These are phyloP conservation scores for Didymella sp. DNA, from an alignment of 2,329 filamentous ascomycete species.

Conservation along the genomic window DNA sequence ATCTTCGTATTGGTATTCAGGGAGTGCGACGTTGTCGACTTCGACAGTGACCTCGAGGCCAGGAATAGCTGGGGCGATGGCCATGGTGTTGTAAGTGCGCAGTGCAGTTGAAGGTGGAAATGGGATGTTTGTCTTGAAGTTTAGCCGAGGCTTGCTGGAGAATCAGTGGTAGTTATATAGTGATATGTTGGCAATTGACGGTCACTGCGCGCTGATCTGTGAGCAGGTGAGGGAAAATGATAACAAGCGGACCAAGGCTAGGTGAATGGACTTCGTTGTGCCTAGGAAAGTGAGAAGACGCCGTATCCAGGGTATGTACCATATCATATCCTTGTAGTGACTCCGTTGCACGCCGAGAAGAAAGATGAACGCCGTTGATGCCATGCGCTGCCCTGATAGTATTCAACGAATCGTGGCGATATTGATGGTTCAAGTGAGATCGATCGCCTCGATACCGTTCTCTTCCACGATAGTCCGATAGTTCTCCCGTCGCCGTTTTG, in stretches of 20 bases:
- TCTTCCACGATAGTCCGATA: constrained; percentile 11
- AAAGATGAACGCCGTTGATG: too few species aligned
- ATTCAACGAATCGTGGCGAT: neutral
- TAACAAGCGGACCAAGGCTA: neutral
- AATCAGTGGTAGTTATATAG: neutral
- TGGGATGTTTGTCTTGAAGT: neutral
- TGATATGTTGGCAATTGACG: neutral
- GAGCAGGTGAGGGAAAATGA: neutral
- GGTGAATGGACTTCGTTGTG: neutral
- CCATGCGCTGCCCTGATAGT: neutral
- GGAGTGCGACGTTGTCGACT: constrained; percentile 23
- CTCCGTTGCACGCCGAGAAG: neutral
- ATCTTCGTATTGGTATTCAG: constrained; percentile 41
- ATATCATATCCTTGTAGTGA: too few species aligned
- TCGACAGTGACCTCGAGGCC: constrained; percentile 27
- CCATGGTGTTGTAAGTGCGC: constrained; percentile 22
- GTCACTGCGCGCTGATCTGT: neutral
- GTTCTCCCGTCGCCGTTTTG: constrained; percentile 14
- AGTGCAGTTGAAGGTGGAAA: neutral
- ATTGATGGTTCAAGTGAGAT: constrained; percentile 24
- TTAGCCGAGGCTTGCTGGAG: neutral
- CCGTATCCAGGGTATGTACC: neutral
- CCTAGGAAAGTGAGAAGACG: neutral
- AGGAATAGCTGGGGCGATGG: constrained; percentile 18
- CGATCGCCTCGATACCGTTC: constrained; percentile 26